Conservation (phyloP, 2,329 filamentous ascomycete genomes). For the Fusarium lateritium region DNA sequence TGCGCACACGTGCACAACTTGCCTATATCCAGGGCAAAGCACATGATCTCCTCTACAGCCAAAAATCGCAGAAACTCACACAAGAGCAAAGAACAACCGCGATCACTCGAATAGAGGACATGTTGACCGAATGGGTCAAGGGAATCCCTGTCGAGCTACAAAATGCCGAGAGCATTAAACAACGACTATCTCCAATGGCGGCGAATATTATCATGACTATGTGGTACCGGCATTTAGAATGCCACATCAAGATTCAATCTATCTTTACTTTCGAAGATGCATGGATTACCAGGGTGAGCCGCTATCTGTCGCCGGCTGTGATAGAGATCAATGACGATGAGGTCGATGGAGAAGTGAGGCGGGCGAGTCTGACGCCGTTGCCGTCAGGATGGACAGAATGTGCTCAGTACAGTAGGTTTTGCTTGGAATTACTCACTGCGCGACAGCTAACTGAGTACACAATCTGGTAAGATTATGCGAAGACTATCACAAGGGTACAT, state of each 20-base stretch:
- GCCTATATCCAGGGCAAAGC: conserved; percentile 43
- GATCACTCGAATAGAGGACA: conserved; percentile 14
- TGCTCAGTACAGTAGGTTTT: conserved; percentile 27
- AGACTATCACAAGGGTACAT: fast-evolving
- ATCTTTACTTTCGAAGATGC: conserved; percentile 41
- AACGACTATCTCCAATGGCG: not conserved
- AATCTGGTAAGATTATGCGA: conserved; percentile 19
- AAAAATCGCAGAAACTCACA: conserved; percentile 6
- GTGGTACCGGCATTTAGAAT: conserved; percentile 40
- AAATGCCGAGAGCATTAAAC: not conserved
- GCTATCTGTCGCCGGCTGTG: conserved; percentile 31
- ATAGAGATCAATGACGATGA: conserved; percentile 33
- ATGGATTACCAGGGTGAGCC: conserved; percentile 33
- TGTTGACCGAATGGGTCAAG: conserved; percentile 30
- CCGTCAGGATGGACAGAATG: conserved; percentile 38
- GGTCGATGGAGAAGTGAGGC: conserved; percentile 22
- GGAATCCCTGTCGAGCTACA: conserved; percentile 30
- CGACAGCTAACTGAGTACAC: conserved; percentile 31
- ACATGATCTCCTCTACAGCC: conserved; percentile 37
- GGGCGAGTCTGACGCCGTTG: conserved; percentile 29
- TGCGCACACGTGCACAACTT: conserved; percentile 29
- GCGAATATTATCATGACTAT: conserved; percentile 23
- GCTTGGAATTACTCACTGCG: conserved; percentile 23
- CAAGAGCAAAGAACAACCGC: conserved; percentile 1
- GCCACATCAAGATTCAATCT: conserved; percentile 26